Evolutionary conservation across 805 yeast species (phyloP), one percentile per base, ranked within the genome.

Genomic region (Spathaspora sp.): DNA sequence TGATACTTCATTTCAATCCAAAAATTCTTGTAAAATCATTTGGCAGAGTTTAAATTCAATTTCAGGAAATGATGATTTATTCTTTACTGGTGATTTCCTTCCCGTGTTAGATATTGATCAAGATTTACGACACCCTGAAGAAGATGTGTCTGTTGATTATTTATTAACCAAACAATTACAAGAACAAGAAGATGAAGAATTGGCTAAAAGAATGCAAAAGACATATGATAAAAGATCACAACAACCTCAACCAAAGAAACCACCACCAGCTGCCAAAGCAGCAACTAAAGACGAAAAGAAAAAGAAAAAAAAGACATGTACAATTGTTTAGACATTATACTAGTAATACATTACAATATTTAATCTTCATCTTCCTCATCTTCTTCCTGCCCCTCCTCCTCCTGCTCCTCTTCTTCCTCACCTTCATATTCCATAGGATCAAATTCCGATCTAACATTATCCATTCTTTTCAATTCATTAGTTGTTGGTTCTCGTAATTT

Each of bases 371-470:
- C 52, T 39, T 46, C 52, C 26, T 46, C 49, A 3, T 48, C 46
- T 32, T 48, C 49, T 5, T 44, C 52, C 11, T 44, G 42, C n/a
- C n/a, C n/a, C n/a, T 2, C 47, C 55, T 20, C 55, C 7, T 49
- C 60, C 44, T 54, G 62, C 18, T 51, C 65, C 8, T 40, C 49
- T 8, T 73, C 80, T 44, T 83, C 87, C 39, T 80, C 85, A 19
- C 77, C 86, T 57, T 81, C 85, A 64, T 85, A 88, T 60, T 85
- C 87, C 73, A 87, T 86, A 40, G 94, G 93, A 70, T 89, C 96
- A 60, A 73, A 89, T 54, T 73, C 79, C 46, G 87, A 81, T 72
- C 96, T 79, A 38, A 76, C 65, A 50, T 75, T 78, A 65, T 90
- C 96, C 73, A 93, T 80, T 49, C 72, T 73, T 56, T 80, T 81